These are phyloP conservation scores for Fusarium coffeatum DNA, from an alignment of 2,329 filamentous ascomycete species.

Conservation along the genomic window DNA sequence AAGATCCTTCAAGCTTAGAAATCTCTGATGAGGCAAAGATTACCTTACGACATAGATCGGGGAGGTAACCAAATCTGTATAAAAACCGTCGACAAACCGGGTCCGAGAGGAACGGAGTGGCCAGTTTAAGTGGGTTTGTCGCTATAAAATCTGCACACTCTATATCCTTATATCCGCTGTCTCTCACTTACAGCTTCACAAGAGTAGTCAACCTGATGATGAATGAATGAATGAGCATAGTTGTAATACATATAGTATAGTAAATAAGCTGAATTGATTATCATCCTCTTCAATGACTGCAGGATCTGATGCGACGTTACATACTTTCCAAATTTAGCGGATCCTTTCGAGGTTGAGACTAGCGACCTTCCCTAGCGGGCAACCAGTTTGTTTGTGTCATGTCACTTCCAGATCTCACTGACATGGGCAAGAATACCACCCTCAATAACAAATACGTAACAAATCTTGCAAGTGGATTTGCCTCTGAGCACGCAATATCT, in stretches of 20 bases:
- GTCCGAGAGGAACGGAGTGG: slow-evolving; percentile 17
- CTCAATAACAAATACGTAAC: slow-evolving; percentile 26
- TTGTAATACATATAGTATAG: background rate
- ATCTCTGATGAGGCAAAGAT: slow-evolving; percentile 2
- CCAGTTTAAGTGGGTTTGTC: background rate
- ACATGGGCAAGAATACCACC: slow-evolving; percentile 25
- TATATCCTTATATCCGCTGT: background rate
- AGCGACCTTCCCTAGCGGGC: slow-evolving; percentile 30
- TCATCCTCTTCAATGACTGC: background rate
- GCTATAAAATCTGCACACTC: background rate
- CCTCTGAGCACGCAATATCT: slow-evolving; percentile 47
- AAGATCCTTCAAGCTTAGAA: background rate
- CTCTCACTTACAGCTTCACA: background rate
- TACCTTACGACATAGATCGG: background rate
- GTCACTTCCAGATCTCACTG: slow-evolving; percentile 5
- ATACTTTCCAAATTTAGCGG: slow-evolving; percentile 1
- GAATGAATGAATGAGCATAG: rapidly evolving
- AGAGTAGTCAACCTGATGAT: background rate
- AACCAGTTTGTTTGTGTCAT: slow-evolving; percentile 2
- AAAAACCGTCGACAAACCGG: slow-evolving; percentile 13
- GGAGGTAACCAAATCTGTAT: background rate
- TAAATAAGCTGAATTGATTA: background rate
- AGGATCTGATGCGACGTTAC: slow-evolving; percentile 19
- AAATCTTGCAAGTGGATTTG: slow-evolving; percentile 32
- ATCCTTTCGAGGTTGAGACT: slow-evolving; percentile 2